Evolutionary conservation across 1,284 basidiomycete species (phyloP).

Genomic region (Spongispora temasekensis): DNA sequence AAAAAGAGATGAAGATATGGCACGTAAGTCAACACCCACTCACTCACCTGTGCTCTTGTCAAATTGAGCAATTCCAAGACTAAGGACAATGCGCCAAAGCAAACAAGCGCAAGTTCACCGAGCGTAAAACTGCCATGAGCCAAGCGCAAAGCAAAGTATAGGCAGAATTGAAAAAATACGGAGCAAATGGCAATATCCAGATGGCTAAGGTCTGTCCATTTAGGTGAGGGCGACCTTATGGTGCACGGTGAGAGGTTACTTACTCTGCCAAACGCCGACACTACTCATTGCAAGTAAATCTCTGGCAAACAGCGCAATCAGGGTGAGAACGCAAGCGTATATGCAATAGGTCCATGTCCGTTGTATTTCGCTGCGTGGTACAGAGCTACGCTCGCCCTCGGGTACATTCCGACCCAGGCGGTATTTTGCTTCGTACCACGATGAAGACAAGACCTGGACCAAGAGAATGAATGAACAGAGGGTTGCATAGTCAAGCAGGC

Average conservation of each 20-base stretch:
- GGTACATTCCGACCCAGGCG: slow-evolving; percentile 43
- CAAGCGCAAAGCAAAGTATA: slow-evolving; percentile 88
- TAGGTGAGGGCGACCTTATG: slow-evolving; percentile 10
- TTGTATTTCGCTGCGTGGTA: slow-evolving; percentile 70
- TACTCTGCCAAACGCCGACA: slow-evolving; percentile 62
- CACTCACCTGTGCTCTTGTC: slow-evolving; percentile 74
- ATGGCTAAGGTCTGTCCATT: slow-evolving; percentile 65
- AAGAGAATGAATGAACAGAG: slow-evolving; percentile 79
- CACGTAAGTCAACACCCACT: not conserved
- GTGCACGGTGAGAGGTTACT: slow-evolving; percentile 42
- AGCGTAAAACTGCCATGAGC: slow-evolving; percentile 94
- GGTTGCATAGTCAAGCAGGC: slow-evolving; percentile 76
- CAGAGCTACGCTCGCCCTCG: slow-evolving; percentile 70
- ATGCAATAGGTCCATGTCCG: slow-evolving; percentile 62
- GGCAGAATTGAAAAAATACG: slow-evolving; percentile 87
- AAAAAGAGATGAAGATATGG: slow-evolving; percentile 8
- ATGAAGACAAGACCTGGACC: slow-evolving; percentile 74
- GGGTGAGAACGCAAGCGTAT: slow-evolving; percentile 57
- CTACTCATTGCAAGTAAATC: slow-evolving; percentile 44
- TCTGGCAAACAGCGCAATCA: slow-evolving; percentile 50
- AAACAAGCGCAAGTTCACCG: slow-evolving; percentile 89
- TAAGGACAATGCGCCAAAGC: slow-evolving; percentile 84
- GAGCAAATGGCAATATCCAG: slow-evolving; percentile 80
- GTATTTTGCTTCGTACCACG: slow-evolving; percentile 65
- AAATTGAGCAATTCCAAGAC: slow-evolving; percentile 85